Percentiles rank a stretch among this genome's conserved stretches.
Conservation (phyloP, 257 asterid species). For the Striga asiatica region DNA sequence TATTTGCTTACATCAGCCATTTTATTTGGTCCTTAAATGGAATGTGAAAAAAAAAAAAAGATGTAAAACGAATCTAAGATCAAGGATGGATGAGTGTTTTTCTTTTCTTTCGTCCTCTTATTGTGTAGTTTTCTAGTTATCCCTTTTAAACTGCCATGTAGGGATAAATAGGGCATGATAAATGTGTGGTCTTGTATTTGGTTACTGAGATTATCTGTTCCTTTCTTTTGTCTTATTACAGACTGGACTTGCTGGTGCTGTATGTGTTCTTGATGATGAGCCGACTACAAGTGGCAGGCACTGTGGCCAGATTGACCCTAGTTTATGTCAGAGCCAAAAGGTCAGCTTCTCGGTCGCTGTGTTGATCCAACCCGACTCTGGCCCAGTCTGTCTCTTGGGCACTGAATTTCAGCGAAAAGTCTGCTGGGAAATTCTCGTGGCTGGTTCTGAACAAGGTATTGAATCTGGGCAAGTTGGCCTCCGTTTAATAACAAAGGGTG, state of each 20-base stretch:
- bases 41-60: no score
- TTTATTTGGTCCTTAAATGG: no score
- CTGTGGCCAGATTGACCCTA: slow-evolving; percentile 80
- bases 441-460: slow-evolving; percentile 98
- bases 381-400: slow-evolving; percentile 93
- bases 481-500: slow-evolving; percentile 82
- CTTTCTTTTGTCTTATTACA: slow-evolving; percentile 21
- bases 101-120: no score
- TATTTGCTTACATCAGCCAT: no score
- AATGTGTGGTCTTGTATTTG: no score
- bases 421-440: slow-evolving; percentile 96
- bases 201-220: not conserved
- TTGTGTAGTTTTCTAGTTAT: no score
- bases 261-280: slow-evolving; percentile 96
- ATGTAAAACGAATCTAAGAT: no score
- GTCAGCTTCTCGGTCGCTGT: slow-evolving; percentile 74
- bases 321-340: slow-evolving; percentile 69
- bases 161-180: no score
- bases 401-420: slow-evolving; percentile 76
- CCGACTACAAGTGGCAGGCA: slow-evolving; percentile 91
- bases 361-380: slow-evolving; percentile 97
- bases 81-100: no score
- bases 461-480: slow-evolving; percentile 99
- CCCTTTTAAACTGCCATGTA: no score
- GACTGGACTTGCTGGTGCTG: slow-evolving; percentile 92